Base-by-base conservation (phyloP, 495 filamentous ascomycete genomes). In the Neurospora pannonica region DNA sequence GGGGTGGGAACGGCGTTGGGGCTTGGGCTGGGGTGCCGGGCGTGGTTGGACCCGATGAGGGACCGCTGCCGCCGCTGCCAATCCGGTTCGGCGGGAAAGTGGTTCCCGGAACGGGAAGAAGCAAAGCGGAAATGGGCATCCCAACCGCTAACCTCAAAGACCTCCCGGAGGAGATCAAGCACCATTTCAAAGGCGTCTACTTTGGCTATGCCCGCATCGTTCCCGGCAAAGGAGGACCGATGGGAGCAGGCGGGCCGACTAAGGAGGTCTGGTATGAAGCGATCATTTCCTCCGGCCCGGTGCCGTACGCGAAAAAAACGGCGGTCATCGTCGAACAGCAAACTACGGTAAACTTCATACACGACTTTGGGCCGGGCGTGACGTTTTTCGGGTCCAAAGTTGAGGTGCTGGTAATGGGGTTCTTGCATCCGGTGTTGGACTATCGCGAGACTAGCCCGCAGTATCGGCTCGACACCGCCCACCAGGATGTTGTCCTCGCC, bases 131-230 rank as follows among this genome's bases (percentile, higher is more conserved):
- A 72, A 74, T 80, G 2, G 76, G 78, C 5, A 75, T 82, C 9
- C 81, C 84, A 2, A 82, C 83, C 1, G 81, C 83, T 5, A 85
- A 85, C 70, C 78, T 91, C 4, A 70, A 73, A 11, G 83, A 79
- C 60, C 79, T 89, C 0, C 76, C 54, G 0, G 84, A 85, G 7
- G 83, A 86, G 38, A 79, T 90, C 24, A 72, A 79, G 4, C 81
- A 86, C 69, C 85, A 86, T 28, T 79, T 92, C 5, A 82, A 82
- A 36, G 91, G 90, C 0, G 83, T 90, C 60, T 92, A 90, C 75
- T 90, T 91, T 74, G 90, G 88, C 38, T 93, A 90, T 89, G 84
- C 85, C 5, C 80, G 85, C 37, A 71, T 89, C 19, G 46, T 82
- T 13, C 76, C 76, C 2, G 15, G 28, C 15, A 67, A 67, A 6